phyloP scores from a whole-genome alignment of 208 protist species.

The Trypanosomatidae sp. region DNA sequence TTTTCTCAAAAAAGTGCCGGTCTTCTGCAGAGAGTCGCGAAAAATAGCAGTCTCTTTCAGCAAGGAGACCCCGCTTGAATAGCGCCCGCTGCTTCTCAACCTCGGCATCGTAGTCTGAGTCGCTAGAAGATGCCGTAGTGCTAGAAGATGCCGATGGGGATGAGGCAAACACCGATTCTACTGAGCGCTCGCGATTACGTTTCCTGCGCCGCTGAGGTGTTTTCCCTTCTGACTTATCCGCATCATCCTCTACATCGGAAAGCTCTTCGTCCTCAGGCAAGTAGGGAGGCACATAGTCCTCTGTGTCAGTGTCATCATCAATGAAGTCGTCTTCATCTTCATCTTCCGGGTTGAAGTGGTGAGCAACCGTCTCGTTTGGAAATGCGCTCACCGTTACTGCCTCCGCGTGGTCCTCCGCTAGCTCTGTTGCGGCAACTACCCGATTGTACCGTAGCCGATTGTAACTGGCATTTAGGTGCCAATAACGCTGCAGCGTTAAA shows the following conservation, averaged over 20 bases:
- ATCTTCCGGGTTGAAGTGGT: conserved; percentile 38
- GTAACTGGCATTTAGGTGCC: conserved; percentile 77
- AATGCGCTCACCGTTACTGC: conserved; percentile 43
- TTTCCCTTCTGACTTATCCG: conserved; percentile 7
- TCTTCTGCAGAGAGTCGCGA: conserved; percentile 47
- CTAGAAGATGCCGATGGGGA: neutral
- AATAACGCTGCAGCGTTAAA: conserved; percentile 75
- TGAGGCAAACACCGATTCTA: neutral
- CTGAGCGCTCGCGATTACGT: conserved; percentile 1
- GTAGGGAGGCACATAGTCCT: conserved; percentile 19
- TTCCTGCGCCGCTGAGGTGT: neutral
- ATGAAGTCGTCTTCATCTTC: conserved; percentile 45
- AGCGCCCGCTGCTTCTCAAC: conserved; percentile 13
- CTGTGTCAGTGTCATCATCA: conserved; percentile 26
- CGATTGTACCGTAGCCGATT: conserved; percentile 88
- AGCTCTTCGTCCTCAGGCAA: conserved; percentile 17
- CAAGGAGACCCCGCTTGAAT: conserved; percentile 33
- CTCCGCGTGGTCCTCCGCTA: conserved; percentile 36
- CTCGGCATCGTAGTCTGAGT: conserved; percentile 4
- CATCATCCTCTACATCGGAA: conserved; percentile 9
- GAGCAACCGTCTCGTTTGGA: conserved; percentile 37
- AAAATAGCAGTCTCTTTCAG: conserved; percentile 29
- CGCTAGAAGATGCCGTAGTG: conserved; percentile 4
- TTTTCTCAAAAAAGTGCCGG: conserved; percentile 28
- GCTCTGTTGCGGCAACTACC: conserved; percentile 63